A percentile compares a stretch with the other conserved stretches of the same genome.
Evolutionary conservation across 176 grass and related monocot species (phyloP).

Genomic region (Aegilops sharonensis): DNA sequence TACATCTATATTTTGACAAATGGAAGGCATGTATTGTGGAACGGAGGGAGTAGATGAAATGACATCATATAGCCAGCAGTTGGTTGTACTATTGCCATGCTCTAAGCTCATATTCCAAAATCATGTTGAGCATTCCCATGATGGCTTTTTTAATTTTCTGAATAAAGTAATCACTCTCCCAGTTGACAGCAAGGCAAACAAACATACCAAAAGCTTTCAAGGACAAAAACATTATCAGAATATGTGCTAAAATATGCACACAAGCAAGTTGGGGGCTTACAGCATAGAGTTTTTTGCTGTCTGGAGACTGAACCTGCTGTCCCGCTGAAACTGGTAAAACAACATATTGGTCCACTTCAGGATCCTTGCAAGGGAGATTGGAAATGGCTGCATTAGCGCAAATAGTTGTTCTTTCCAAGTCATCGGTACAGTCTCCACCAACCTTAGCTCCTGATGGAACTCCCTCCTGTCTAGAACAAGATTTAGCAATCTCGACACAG

Average conservation of each 20-base stretch:
- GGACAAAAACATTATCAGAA: not conserved
- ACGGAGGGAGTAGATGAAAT: too few relatives aligned
- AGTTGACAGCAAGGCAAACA: slow-evolving; percentile 12
- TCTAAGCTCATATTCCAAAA: slow-evolving; percentile 7
- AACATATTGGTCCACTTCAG: slow-evolving; percentile 35
- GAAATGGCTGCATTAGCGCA: not conserved
- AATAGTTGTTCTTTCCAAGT: too few relatives aligned
- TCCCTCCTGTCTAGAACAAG: slow-evolving; percentile 29
- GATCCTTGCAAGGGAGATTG: slow-evolving; percentile 2
- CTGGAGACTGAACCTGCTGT: slow-evolving; percentile 52
- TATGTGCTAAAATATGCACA: slow-evolving; percentile 6
- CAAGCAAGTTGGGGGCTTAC: slow-evolving; percentile 40
- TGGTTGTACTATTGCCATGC: too few relatives aligned
- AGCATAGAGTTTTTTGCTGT: slow-evolving; percentile 70
- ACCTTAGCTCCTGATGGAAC: slow-evolving; percentile 29
- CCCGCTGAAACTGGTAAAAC: slow-evolving; percentile 34
- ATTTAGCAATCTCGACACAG: slow-evolving; percentile 61
- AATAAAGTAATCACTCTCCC: slow-evolving; percentile 3
- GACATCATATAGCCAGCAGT: too few relatives aligned
- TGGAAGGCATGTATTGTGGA: too few relatives aligned
- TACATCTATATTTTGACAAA: too few relatives aligned
- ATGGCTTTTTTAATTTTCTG: not conserved
- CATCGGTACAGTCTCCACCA: not conserved
- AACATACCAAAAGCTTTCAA: slow-evolving; percentile 1
- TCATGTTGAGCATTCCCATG: not conserved